A percentile compares a stretch with the other conserved stretches of the same genome.
These are phyloP conservation scores for Pneumocystis oryctolagi DNA, from an alignment of 1,139 yeast genomes.

Conservation along the genomic window DNA sequence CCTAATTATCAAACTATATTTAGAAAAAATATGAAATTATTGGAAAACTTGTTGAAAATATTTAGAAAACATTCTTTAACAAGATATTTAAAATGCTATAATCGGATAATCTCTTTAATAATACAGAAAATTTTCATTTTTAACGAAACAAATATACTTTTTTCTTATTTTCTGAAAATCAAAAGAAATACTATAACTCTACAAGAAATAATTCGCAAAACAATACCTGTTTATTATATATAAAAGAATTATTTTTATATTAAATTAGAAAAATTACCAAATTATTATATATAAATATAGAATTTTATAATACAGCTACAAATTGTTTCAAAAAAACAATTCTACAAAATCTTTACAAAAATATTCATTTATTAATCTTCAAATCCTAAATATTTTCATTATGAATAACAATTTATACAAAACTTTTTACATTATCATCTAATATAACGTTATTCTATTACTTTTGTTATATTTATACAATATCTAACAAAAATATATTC, in stretches of 20 bases:
- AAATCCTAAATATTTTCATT: slow-evolving; percentile 43
- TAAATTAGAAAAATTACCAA: slow-evolving; percentile 10
- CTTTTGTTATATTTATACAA: too few relatives aligned
- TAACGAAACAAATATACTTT: neutral
- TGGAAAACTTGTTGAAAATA: slow-evolving; percentile 7
- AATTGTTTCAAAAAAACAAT: slow-evolving; percentile 31
- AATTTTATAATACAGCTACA: slow-evolving; percentile 21
- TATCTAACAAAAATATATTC: too few relatives aligned
- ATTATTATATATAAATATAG: slow-evolving; percentile 8
- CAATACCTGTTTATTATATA: slow-evolving; percentile 12
- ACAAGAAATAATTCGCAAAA: neutral
- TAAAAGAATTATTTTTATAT: slow-evolving; percentile 12
- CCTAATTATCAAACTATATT: neutral
- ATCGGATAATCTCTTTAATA: neutral
- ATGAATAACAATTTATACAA: slow-evolving; percentile 20
- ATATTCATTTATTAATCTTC: slow-evolving; percentile 31
- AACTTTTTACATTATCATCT: slow-evolving; percentile 1
- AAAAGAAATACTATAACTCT: neutral
- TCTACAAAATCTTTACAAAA: slow-evolving; percentile 30
- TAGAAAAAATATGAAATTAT: slow-evolving; percentile 8
- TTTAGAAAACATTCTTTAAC: neutral
- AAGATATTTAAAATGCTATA: too few relatives aligned
- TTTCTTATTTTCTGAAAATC: slow-evolving; percentile 2
- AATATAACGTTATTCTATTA: too few relatives aligned
- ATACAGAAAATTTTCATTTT: neutral